A percentile compares a stretch with the other conserved stretches of the same genome.
phyloP scores from a whole-genome alignment of 2,329 filamentous ascomycete species.

The Diplocarpon mali region DNA sequence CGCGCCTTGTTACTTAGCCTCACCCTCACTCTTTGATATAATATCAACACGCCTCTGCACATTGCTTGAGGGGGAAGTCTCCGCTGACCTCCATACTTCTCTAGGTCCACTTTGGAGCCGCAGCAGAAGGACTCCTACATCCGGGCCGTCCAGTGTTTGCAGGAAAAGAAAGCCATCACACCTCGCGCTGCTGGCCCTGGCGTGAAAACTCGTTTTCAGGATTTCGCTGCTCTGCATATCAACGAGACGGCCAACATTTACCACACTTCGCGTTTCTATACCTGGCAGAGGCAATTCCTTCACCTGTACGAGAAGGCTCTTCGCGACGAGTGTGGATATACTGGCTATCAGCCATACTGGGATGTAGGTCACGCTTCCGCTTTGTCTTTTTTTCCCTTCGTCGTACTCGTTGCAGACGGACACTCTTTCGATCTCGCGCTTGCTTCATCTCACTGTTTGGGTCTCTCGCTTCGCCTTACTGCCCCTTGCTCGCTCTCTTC shows the following conservation, averaged over 20 bases:
- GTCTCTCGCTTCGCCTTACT: too few species aligned
- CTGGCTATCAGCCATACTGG: slow-evolving; percentile 5
- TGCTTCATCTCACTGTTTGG: too few species aligned
- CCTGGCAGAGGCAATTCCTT: slow-evolving; percentile 5
- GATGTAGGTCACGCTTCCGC: not conserved
- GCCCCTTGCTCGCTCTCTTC: too few species aligned
- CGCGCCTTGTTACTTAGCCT: not conserved
- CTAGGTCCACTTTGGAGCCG: not conserved
- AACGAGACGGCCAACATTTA: slow-evolving; percentile 4
- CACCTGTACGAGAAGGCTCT: slow-evolving; percentile 3
- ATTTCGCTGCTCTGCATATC: slow-evolving; percentile 3
- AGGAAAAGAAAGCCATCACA: not conserved
- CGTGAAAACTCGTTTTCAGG: slow-evolving; percentile 1
- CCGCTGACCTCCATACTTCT: too few species aligned
- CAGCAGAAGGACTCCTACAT: slow-evolving; percentile 3
- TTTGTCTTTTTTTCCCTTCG: too few species aligned
- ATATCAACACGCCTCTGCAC: too few species aligned
- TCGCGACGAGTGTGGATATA: slow-evolving; percentile 2
- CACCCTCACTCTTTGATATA: too few species aligned
- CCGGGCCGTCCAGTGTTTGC: slow-evolving; percentile 2
- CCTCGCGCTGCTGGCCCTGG: not conserved
- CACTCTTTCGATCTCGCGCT: too few species aligned
- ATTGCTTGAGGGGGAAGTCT: too few species aligned
- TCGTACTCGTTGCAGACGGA: too few species aligned
- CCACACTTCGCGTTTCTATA: slow-evolving; percentile 1